A percentile compares a stretch with the other conserved stretches of the same genome.
These are phyloP conservation scores for Eruca vesicaria DNA, from an alignment of 441 rosid genomes.

Conservation along the genomic window DNA sequence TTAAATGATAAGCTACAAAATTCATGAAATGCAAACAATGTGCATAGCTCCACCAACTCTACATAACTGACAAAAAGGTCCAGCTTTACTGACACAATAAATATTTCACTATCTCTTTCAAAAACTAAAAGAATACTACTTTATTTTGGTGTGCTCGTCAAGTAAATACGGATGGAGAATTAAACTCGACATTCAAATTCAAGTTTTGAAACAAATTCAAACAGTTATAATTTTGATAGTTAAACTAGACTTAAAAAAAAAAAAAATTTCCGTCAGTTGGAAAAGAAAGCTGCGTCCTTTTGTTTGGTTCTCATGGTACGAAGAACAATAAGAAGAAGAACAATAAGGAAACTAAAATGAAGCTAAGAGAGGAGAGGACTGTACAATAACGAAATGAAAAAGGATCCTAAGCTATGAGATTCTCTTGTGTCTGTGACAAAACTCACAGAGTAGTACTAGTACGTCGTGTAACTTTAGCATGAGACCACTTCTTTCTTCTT, in stretches of 20 bases:
- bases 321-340: too few species aligned
- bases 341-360: neutral
- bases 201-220: neutral
- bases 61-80: neutral
- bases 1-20: neutral
- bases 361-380: neutral
- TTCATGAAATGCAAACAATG: conserved; percentile 21
- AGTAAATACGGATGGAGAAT: neutral
- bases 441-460: conserved; percentile 25
- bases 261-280: neutral
- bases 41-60: conserved; percentile 12
- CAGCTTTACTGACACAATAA: conserved; percentile 17
- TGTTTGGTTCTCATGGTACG: neutral
- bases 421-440: conserved; percentile 20
- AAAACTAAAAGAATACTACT: neutral
- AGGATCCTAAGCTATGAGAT: neutral
- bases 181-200: neutral
- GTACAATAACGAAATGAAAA: conserved; percentile 11
- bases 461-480: conserved; percentile 39
- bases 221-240: neutral
- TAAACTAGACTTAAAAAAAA: neutral
- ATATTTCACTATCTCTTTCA: neutral
- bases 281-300: neutral
- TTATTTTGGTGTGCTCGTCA: neutral
- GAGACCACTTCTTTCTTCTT: neutral